Conservation (phyloP, 1,284 basidiomycete species). For the Trichosporon sp. region DNA sequence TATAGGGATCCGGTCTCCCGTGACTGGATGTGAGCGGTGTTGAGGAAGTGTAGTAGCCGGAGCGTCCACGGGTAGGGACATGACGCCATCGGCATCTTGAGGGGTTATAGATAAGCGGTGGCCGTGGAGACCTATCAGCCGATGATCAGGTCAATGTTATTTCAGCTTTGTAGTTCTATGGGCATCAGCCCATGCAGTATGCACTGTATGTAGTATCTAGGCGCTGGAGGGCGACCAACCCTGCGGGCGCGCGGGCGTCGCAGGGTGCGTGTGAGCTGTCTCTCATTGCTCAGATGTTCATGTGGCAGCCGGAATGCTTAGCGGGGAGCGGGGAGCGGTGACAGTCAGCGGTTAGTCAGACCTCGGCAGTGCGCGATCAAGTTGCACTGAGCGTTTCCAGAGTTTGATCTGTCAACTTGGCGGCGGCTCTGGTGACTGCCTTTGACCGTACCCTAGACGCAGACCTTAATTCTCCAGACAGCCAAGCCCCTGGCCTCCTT, state of each 20-base stretch:
- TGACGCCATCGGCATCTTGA: not conserved
- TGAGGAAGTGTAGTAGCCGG: not conserved
- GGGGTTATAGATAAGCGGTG: not conserved
- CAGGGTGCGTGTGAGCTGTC: not conserved
- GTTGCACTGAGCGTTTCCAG: not conserved
- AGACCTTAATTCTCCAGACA: not conserved
- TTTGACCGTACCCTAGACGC: not conserved
- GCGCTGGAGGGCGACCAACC: too few relatives aligned
- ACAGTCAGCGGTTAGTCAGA: not conserved
- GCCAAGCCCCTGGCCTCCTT: too few relatives aligned
- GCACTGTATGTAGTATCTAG: not conserved
- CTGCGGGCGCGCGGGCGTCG: not conserved
- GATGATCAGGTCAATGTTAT: not conserved
- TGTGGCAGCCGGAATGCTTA: not conserved
- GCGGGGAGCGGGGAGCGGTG: not conserved
- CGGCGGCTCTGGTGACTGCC: not conserved
- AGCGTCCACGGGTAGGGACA: not conserved
- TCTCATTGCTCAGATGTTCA: not conserved
- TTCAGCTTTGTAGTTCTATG: not conserved
- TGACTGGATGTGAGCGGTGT: conserved; percentile 29
- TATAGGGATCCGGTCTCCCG: conserved; percentile 50
- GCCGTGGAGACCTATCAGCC: not conserved
- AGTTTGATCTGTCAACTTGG: not conserved
- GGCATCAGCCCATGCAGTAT: not conserved
- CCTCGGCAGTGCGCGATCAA: not conserved